Evolutionary conservation across 1,284 basidiomycete genomes (phyloP), one percentile per base, ranked within the genome.

Genomic region (Gomphus bonarii): DNA sequence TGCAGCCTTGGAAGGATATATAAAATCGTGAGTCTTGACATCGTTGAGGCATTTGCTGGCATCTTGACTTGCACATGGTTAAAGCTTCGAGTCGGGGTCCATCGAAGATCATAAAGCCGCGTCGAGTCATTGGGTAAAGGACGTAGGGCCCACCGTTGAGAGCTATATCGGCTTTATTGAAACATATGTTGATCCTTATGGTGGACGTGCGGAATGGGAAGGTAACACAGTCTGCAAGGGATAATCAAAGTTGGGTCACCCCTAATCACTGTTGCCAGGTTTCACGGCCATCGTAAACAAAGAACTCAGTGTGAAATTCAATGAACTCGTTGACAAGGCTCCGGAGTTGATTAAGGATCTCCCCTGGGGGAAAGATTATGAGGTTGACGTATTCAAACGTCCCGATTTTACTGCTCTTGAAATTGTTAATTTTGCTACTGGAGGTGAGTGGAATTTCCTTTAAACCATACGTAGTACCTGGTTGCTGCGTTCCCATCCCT

Each of bases 281-380:
- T 93, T 93, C 68, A 89, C 88, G 31, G 89, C 90, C 5, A 85
- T 91, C 62, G 91, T 93, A 51, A 81, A 92, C 73, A 92, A 92
- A 70, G 72, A 79, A 59, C 75, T 89, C 54, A 88, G 86, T 63
- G 81, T 81, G 8, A 91, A 89, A 70, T 93, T 91, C 64, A 86
- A 86, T 63, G 77, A 69, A 14, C 76, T 93, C 28, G 89, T 93
- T 35, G 74, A 85, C 55, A 69, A 76, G 30, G 91, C 90, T 14
- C 82, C 88, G 0, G 78, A 84, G 58, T 74, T 91, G 36, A 88
- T 93, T 71, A 82, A 90, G 68, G 79, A 73, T 30, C 73, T 93
- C 28, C 90, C 91, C 0, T 93, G 91, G 91, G 89, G 89, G 3
- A 70, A 78, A 61, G 79, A 84, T 64, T 93, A 85, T 61, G 91